phyloP scores from a whole-genome alignment of 2,329 filamentous ascomycete species.

The Colletotrichum costaricense region DNA sequence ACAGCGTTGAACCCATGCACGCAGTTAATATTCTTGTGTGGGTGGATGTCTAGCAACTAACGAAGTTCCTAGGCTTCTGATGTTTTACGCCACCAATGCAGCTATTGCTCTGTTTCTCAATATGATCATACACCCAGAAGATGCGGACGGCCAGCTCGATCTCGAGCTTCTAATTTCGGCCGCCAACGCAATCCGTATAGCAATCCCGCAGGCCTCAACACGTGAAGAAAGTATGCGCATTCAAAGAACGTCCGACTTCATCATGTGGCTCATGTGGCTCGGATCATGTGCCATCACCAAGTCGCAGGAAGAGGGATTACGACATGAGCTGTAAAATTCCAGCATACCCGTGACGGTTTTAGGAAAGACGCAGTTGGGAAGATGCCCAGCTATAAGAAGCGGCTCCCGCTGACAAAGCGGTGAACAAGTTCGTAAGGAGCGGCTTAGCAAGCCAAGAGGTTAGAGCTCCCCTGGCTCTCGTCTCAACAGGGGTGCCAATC shows the following conservation, averaged over 20 bases:
- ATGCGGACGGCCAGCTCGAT: not conserved
- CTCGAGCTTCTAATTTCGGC: conserved; percentile 14
- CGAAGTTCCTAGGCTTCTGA: conserved; percentile 2
- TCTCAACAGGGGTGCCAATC: not conserved
- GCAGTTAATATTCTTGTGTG: too few relatives aligned
- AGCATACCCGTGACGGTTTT: too few relatives aligned
- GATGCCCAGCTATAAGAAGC: not conserved
- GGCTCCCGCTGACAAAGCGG: not conserved
- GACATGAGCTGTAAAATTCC: accelerated
- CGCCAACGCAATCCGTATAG: not conserved
- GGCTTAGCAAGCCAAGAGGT: not conserved
- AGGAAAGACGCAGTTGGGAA: too few relatives aligned
- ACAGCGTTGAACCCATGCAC: not conserved
- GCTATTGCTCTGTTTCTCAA: conserved; percentile 36
- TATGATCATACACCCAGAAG: conserved; percentile 35
- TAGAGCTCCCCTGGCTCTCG: not conserved
- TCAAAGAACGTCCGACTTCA: not conserved
- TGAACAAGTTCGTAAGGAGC: not conserved
- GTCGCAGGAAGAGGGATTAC: not conserved
- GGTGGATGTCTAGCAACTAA: not conserved
- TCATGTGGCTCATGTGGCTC: conserved; percentile 17
- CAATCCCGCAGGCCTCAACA: not conserved
- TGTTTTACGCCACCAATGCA: conserved; percentile 31
- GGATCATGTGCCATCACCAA: conserved; percentile 11
- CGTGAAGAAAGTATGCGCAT: not conserved